phyloP scores from a whole-genome alignment of 768 basidiomycete species.

The Heimioporus sp. region DNA sequence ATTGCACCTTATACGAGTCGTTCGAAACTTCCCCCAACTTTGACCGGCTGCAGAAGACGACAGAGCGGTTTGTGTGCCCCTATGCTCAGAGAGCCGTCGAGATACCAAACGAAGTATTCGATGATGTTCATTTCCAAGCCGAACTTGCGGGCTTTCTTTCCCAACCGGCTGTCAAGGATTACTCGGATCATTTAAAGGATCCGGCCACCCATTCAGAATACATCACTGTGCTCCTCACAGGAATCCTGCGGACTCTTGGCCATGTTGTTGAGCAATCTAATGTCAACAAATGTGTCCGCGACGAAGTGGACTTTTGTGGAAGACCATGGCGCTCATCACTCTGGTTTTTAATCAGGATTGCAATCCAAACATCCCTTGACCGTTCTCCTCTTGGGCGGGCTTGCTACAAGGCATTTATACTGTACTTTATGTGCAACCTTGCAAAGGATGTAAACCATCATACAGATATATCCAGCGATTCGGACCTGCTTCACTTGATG shows the following conservation, averaged over 20 bases:
- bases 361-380: slow-evolving; percentile 25
- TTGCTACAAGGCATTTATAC: slow-evolving; percentile 47
- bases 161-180: slow-evolving; percentile 9
- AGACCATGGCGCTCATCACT: slow-evolving; percentile 30
- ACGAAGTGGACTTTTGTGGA: too few relatives aligned
- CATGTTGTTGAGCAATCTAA: too few relatives aligned
- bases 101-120: slow-evolving; percentile 6
- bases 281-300: slow-evolving; percentile 25
- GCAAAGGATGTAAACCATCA: slow-evolving; percentile 20
- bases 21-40: slow-evolving; percentile 46
- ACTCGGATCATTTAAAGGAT: not conserved
- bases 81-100: slow-evolving; percentile 21
- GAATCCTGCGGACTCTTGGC: slow-evolving; percentile 7
- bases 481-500: slow-evolving; percentile 26
- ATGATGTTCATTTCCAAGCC: slow-evolving; percentile 8
- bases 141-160: slow-evolving; percentile 22
- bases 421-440: slow-evolving; percentile 35
- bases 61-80: not conserved
- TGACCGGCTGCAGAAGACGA: not conserved
- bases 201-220: slow-evolving; percentile 9
- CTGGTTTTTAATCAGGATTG: slow-evolving; percentile 34
- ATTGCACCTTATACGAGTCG: slow-evolving; percentile 33
- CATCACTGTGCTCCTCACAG: slow-evolving; percentile 20
- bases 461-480: slow-evolving; percentile 13
- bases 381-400: slow-evolving; percentile 2